Base-by-base conservation (phyloP, 176 grass and related monocot species). In the Carex littledalei region DNA sequence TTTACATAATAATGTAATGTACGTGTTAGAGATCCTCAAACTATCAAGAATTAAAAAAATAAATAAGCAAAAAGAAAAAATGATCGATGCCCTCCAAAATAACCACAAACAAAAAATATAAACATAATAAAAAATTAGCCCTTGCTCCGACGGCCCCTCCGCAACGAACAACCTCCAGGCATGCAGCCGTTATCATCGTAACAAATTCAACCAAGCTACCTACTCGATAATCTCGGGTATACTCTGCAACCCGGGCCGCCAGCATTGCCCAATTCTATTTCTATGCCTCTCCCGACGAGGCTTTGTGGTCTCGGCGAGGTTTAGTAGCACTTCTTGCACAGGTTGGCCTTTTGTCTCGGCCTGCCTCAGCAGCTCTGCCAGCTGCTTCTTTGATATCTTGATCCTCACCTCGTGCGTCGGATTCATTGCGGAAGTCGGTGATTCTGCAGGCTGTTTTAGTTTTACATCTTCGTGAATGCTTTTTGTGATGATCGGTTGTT, bases 341-440 rank as follows among this genome's bases (percentile, higher is more conserved):
- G 87, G 69, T 16, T 45, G 37, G 32, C 80, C 92, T 82, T 84
- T 72, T 8, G 24, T 79, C 29, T 93, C 85, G 3, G 84, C 82
- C 60, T 84, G 71, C 55, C 62, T 82, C 32, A 95, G 85, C 5
- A 95, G 78, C 35, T 91, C 89, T 12, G 87, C 72, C 83, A 95
- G 85, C 67, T 95, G 87, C 87, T 93, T 95, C 85, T 75, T 89
- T 0, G 85, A 86, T 73, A 95, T 93, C 87, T 88, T 92, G 81
- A 95, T 88, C 85, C 89, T 89, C 58, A 93, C 89, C 74, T 76
- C 84, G 5, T 78, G 74, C 15, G 81, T 86, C 35, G 84, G 41
- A 3, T 50, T 69, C 7, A 7, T 62, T 31, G 22, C 11, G 35
- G 1, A 11, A 5, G 12, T 59, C 9, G 24, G 5, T 24, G 59